Evolutionary conservation across 2,329 filamentous ascomycete species (phyloP), one percentile per base, ranked within the genome.

Genomic region (Diaporthe capsici): DNA sequence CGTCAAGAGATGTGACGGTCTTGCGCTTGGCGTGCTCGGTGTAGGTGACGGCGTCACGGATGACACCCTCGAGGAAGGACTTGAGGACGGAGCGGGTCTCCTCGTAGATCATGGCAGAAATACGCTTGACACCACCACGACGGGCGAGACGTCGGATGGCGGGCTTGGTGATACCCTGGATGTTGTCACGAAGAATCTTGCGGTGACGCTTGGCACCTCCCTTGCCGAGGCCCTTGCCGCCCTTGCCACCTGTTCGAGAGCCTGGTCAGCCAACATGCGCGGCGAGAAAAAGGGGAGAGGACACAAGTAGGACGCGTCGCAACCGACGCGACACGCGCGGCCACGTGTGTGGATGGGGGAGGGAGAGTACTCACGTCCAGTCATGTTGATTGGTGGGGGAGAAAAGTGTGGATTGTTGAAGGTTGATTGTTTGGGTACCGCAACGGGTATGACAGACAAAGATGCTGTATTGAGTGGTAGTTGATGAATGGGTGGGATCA

Each of bases 101-200:
- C 85, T 94, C 93, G 89, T 95, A 95, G 88, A 95, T 95, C 93
- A 94, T 97, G 86, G 96, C 96, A 84, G 95, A 98, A 84, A 98
- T 98, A 98, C 96, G 96, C 95, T 98, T 98, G 92, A 98, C 96
- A 96, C 96, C 96, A 88, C 96, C 96, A 97, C 96, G 95, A 89
- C 96, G 96, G 80, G 96, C 96, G 86, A 98, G 95, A 97, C 96
- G 96, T 84, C 96, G 94, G 88, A 98, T 98, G 83, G 96, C 96
- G 83, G 96, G 96, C 94, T 98, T 98, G 85, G 96, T 98, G 86
- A 98, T 98, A 89, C 96, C 96, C 90, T 98, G 96, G 85, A 98
- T 98, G 94, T 98, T 98, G 94, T 98, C 96, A 89, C 96, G 95
- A 88, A 98, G 92, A 91, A 98, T 98, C 94, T 98, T 98, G 85